Evolutionary conservation across 108 stramenopile species (phyloP).

Genomic region (Nannochloropsis oceanica): DNA sequence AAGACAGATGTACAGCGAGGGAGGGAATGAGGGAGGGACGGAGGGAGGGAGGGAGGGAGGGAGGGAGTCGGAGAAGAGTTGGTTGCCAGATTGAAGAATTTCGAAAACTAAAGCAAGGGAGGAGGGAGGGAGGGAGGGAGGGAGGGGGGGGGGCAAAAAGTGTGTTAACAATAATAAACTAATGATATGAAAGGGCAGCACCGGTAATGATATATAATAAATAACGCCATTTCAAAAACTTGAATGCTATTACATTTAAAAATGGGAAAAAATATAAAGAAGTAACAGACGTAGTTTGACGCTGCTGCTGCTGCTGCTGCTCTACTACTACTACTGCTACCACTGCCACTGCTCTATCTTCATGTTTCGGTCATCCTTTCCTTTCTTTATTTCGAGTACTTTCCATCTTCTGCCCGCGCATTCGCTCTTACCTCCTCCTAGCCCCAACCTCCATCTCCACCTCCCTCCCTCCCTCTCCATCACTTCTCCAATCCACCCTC

Average conservation of each 20-base stretch:
- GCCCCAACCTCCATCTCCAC: not conserved
- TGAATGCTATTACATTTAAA: no score
- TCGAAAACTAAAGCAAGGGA: not conserved
- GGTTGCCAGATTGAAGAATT: not conserved
- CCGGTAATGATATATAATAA: no score
- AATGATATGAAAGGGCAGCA: not conserved
- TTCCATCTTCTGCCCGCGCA: no score
- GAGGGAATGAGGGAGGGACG: not conserved
- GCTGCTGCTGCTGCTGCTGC: no score
- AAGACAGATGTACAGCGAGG: no score
- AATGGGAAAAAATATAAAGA: no score
- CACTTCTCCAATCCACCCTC: no score
- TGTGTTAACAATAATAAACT: not conserved
- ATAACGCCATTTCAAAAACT: no score
- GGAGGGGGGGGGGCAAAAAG: no score
- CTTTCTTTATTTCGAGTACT: not conserved
- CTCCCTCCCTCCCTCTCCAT: not conserved
- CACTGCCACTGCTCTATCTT: not conserved
- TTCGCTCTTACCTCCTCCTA: no score
- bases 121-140: not conserved
- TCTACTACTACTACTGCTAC: not conserved
- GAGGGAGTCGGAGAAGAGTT: not conserved
- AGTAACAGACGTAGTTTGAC: no score
- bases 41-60: not conserved
- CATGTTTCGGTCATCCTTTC: not conserved